A percentile compares a stretch with the other conserved stretches of the same genome.
Evolutionary conservation across 805 yeast species (phyloP).

Genomic region (Candida vartiovaarae): DNA sequence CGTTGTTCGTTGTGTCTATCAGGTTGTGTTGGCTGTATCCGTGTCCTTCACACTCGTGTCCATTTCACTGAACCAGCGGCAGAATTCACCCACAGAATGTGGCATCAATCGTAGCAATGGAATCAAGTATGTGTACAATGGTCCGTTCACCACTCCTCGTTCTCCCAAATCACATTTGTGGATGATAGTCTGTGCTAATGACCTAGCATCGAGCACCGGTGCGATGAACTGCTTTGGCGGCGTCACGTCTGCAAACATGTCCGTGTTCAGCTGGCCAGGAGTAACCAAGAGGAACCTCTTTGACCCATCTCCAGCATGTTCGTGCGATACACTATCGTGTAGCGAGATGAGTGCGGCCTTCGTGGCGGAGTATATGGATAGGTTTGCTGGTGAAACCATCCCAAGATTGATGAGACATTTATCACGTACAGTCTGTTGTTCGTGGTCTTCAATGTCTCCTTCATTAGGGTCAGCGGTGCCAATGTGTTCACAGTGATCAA

Average conservation of each 20-base stretch:
- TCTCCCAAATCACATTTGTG: conserved; percentile 51
- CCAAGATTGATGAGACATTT: conserved; percentile 79
- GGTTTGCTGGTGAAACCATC: conserved; percentile 69
- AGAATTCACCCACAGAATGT: conserved; percentile 36
- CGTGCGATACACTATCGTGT: conserved; percentile 77
- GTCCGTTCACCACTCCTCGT: conserved; percentile 63
- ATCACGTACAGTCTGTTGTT: conserved; percentile 62
- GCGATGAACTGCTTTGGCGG: conserved; percentile 76
- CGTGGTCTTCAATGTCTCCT: conserved; percentile 48
- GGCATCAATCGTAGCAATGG: conserved; percentile 69
- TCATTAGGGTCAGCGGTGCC: conserved; percentile 60
- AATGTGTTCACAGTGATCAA: conserved; percentile 58
- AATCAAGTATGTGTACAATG: conserved; percentile 64
- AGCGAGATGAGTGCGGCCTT: conserved; percentile 79
- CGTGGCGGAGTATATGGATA: conserved; percentile 76
- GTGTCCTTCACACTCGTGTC: conserved; percentile 33
- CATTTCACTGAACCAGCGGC: conserved; percentile 56
- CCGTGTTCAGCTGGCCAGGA: conserved; percentile 79
- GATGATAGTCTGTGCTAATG: conserved; percentile 51
- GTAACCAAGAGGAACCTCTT: conserved; percentile 67
- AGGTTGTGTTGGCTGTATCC: background rate
- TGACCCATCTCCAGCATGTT: conserved; percentile 46
- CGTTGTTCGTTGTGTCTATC: no score
- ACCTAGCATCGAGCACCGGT: conserved; percentile 58
- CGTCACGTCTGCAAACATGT: conserved; percentile 64